phyloP scores from a whole-genome alignment of 768 basidiomycete genomes.

The Wakefieldia striispora region DNA sequence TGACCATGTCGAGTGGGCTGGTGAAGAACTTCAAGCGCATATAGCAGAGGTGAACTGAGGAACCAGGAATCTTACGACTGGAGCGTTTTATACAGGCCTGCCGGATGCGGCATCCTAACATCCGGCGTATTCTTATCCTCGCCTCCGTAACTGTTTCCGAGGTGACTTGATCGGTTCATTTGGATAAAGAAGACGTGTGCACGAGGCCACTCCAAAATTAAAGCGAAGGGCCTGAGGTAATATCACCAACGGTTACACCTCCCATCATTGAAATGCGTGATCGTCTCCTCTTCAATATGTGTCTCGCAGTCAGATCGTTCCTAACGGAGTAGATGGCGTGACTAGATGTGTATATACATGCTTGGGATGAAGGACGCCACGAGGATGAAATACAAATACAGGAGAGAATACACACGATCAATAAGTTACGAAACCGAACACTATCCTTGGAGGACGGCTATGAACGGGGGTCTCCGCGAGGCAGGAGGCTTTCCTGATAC shows the following conservation, averaged over 20 bases:
- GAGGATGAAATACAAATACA: slow-evolving; percentile 35
- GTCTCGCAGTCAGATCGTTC: slow-evolving; percentile 27
- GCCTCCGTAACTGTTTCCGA: slow-evolving; percentile 14
- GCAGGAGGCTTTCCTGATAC: slow-evolving; percentile 47
- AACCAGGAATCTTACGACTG: slow-evolving; percentile 7
- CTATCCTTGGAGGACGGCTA: slow-evolving; percentile 54
- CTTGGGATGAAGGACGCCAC: slow-evolving; percentile 20
- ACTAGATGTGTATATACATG: slow-evolving; percentile 18
- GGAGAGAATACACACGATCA: slow-evolving; percentile 23
- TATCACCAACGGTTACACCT: slow-evolving; percentile 26
- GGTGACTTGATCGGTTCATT: slow-evolving; percentile 17
- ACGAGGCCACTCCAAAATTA: slow-evolving; percentile 30
- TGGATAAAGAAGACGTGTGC: slow-evolving; percentile 17
- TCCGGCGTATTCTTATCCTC: slow-evolving; percentile 16
- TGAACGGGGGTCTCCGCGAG: slow-evolving; percentile 59
- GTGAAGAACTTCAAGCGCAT: slow-evolving; percentile 25
- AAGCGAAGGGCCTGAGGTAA: slow-evolving; percentile 31
- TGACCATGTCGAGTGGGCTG: slow-evolving; percentile 26
- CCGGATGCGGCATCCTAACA: slow-evolving; percentile 14
- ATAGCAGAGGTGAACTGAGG: slow-evolving; percentile 10
- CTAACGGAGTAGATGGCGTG: slow-evolving; percentile 19
- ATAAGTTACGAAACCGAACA: slow-evolving; percentile 30
- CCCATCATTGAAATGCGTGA: slow-evolving; percentile 33
- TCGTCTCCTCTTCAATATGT: slow-evolving; percentile 26
- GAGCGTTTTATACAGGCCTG: slow-evolving; percentile 22